phyloP scores from a whole-genome alignment of 306 rosid genomes.

The Alnus rubra region DNA sequence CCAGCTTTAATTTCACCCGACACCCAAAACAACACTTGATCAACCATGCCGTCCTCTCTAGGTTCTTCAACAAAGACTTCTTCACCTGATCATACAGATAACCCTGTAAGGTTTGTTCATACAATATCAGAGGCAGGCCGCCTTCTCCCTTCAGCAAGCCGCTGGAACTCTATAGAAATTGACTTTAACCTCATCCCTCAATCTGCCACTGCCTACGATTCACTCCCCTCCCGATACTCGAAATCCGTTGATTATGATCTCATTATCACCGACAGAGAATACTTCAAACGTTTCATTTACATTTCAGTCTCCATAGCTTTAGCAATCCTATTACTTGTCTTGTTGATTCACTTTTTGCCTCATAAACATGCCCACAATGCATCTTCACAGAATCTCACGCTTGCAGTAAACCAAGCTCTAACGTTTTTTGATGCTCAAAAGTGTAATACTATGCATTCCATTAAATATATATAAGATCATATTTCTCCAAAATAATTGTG shows the following conservation, averaged over 20 bases:
- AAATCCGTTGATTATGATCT: conserved; percentile 58
- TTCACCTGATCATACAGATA: conserved; percentile 27
- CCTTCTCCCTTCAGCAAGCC: conserved; percentile 61
- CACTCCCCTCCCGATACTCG: conserved; percentile 50
- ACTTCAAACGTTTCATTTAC: conserved; percentile 45
- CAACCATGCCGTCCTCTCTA: conserved; percentile 26
- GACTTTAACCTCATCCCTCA: conserved; percentile 39
- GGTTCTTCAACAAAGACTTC: conserved; percentile 18
- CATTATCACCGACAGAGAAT: conserved; percentile 47
- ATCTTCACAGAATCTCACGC: conserved; percentile 48
- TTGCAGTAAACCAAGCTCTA: conserved; percentile 71
- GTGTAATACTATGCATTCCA: conserved; percentile 35
- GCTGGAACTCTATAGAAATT: conserved; percentile 48
- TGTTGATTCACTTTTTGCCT: conserved; percentile 49
- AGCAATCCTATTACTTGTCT: conserved; percentile 38
- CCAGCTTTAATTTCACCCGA: too few species aligned
- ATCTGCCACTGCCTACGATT: conserved; percentile 45
- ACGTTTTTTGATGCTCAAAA: conserved; percentile 79
- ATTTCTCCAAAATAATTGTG: neutral
- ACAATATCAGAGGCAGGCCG: conserved; percentile 53
- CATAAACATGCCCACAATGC: conserved; percentile 39
- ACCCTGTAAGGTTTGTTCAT: conserved; percentile 39
- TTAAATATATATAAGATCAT: too few species aligned
- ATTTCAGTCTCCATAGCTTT: conserved; percentile 27
- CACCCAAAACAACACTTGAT: neutral